These are phyloP conservation scores for Raphanus sativus DNA, from an alignment of 345 rosid species.

Conservation along the genomic window DNA sequence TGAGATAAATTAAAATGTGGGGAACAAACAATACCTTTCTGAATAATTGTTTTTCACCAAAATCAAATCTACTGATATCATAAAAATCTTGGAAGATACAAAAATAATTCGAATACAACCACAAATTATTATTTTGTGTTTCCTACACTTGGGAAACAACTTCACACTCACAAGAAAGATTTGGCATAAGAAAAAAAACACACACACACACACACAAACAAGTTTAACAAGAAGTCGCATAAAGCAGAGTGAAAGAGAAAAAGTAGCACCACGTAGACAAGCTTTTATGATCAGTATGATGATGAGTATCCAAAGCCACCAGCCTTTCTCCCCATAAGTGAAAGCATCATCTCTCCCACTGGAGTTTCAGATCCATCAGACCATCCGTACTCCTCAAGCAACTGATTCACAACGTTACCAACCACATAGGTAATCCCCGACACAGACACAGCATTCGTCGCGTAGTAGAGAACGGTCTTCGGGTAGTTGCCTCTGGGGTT, in stretches of 20 bases:
- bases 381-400: conserved; percentile 56
- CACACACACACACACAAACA: neutral
- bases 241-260: neutral
- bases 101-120: neutral
- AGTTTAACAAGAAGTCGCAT: conserved; percentile 13
- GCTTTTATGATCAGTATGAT: conserved; percentile 34
- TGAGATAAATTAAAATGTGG: neutral
- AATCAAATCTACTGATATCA: neutral
- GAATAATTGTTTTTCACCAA: neutral
- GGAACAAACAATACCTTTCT: conserved; percentile 41
- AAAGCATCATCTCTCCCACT: conserved; percentile 22
- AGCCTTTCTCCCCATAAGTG: conserved; percentile 33
- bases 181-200: neutral
- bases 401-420: conserved; percentile 54
- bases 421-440: conserved; percentile 61
- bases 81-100: neutral
- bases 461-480: conserved; percentile 47
- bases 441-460: conserved; percentile 45
- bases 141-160: conserved; percentile 13
- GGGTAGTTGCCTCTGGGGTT: conserved; percentile 47
- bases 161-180: conserved; percentile 9
- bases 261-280: neutral
- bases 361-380: conserved; percentile 36
- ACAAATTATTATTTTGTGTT: conserved; percentile 2
- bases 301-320: conserved; percentile 31